Evolutionary conservation across 2,329 filamentous ascomycete species (phyloP), one percentile per base, ranked within the genome.

Genomic region (Sporothrix protearum): DNA sequence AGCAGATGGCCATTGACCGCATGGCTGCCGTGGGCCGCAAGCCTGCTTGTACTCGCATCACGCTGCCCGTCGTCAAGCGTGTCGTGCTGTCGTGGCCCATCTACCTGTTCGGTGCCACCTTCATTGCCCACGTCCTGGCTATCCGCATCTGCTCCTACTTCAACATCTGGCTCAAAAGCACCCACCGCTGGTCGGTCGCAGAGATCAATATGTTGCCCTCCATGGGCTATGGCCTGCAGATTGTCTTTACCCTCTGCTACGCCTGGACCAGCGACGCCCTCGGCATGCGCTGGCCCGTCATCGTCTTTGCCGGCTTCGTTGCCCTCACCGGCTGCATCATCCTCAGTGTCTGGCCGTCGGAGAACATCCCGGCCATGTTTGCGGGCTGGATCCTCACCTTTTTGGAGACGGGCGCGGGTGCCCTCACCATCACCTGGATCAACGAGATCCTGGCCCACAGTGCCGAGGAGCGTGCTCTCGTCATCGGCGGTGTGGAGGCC

Each of bases 191-290:
- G 71, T 82, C 82, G 53, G 75, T 78, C 7, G 81, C 81, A 45
- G 81, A 85, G 30, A 86, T 87, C 69, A 85, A 84, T 55, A 82
- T 79, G 33, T 81, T 83, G 53, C 81, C 82, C 0, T 83, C 82
- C 0, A 78, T 78, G 1, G 80, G 73, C 45, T 73, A 67, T 45
- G 73, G 72, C 14, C 25, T 74, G 5, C 72, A 59, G 28, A 59
- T 86, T 0, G 78, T 85, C 16, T 81, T 81, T 2, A 86, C 85
- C 0, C 78, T 87, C 1, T 75, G 81, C 10, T 86, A 84, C 72
- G 85, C 85, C 7, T 87, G 85, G 85, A 81, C 80, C 10, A 86
- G 83, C 5, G 85, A 87, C 75, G 80, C 80, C 0, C 74, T 85
- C 16, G 78, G 85, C 4, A 80, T 77, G 2, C 80, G 85, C 19